Percentiles rank a stretch among this genome's conserved stretches.
These are phyloP conservation scores for Penicillium steckii DNA, from an alignment of 495 filamentous ascomycete genomes.

Conservation along the genomic window DNA sequence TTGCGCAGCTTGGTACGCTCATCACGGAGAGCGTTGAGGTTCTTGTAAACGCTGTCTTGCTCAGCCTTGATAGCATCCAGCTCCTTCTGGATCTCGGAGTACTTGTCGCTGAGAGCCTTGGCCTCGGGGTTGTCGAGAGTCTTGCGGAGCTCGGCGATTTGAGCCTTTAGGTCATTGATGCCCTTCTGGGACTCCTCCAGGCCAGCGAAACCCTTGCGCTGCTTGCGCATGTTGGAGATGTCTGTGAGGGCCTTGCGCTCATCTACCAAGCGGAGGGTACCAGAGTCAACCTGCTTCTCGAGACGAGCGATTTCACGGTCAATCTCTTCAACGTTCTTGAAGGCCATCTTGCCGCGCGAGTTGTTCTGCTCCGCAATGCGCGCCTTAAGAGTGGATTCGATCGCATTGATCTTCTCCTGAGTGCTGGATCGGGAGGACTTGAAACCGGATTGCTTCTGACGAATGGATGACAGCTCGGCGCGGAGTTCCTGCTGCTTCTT, in stretches of 20 bases:
- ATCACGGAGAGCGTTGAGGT: slow-evolving; percentile 81
- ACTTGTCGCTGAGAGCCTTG: slow-evolving; percentile 81
- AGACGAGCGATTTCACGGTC: slow-evolving; percentile 76
- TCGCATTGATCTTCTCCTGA: slow-evolving; percentile 80
- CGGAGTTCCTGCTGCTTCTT: slow-evolving; percentile 83
- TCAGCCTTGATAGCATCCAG: slow-evolving; percentile 85
- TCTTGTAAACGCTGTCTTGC: slow-evolving; percentile 84
- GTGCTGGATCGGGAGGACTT: slow-evolving; percentile 74
- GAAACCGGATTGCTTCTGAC: slow-evolving; percentile 75
- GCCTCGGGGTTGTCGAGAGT: slow-evolving; percentile 88
- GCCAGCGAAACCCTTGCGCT: slow-evolving; percentile 82
- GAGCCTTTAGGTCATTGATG: slow-evolving; percentile 80
- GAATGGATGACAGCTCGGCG: slow-evolving; percentile 66
- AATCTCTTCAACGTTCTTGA: slow-evolving; percentile 84
- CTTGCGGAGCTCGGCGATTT: slow-evolving; percentile 83
- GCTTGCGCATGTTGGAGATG: slow-evolving; percentile 77
- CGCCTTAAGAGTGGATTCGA: slow-evolving; percentile 79
- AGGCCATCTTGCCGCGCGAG: slow-evolving; percentile 70
- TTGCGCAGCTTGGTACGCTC: slow-evolving; percentile 77
- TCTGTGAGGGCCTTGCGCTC: slow-evolving; percentile 91
- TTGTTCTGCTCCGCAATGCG: slow-evolving; percentile 82
- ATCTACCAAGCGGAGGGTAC: slow-evolving; percentile 89
- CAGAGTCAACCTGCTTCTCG: slow-evolving; percentile 79
- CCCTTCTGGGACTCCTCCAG: slow-evolving; percentile 79
- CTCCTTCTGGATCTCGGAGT: slow-evolving; percentile 77